Evolutionary conservation across 1,284 basidiomycete genomes (phyloP).

Genomic region (Neolentinus lepideus): DNA sequence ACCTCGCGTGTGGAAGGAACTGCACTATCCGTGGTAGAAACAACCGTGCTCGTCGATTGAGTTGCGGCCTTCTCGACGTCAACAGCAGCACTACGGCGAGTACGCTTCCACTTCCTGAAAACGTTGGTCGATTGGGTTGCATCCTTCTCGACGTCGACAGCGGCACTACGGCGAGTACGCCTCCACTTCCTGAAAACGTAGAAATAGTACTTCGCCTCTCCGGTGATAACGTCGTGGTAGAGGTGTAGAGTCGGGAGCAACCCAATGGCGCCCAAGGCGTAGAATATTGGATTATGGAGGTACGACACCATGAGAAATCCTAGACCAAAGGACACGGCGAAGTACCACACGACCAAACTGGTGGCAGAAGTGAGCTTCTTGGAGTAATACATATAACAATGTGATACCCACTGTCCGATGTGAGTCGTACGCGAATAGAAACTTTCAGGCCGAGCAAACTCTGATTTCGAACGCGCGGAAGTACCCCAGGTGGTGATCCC

Average conservation of each 20-base stretch:
- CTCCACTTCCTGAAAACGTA: conserved; percentile 10
- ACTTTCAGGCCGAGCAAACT: conserved; percentile 13
- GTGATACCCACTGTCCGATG: conserved; percentile 10
- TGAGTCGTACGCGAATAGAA: conserved; percentile 15
- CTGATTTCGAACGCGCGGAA: conserved; percentile 14
- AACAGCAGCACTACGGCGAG: conserved; percentile 4
- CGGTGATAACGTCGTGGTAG: conserved; percentile 13
- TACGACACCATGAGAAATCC: conserved; percentile 12
- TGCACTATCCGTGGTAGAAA: background rate
- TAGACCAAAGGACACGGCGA: conserved; percentile 11
- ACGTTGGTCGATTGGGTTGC: no score
- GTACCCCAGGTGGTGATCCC: conserved; percentile 16
- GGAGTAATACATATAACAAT: background rate
- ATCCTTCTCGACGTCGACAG: conserved; percentile 10
- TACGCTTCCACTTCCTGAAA: conserved; percentile 6
- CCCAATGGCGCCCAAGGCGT: conserved; percentile 7
- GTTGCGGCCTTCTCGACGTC: no score
- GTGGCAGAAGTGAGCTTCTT: background rate
- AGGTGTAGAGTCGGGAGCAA: conserved; percentile 5
- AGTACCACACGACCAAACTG: conserved; percentile 14
- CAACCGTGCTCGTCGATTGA: no score
- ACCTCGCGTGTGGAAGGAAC: background rate
- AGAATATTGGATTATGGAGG: conserved; percentile 10
- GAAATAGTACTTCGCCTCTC: conserved; percentile 11
- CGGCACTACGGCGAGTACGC: conserved; percentile 5